A percentile compares a stretch with the other conserved stretches of the same genome.
Evolutionary conservation across 176 grass and related monocot genomes (phyloP).

Genomic region (Cenchrus americanus): DNA sequence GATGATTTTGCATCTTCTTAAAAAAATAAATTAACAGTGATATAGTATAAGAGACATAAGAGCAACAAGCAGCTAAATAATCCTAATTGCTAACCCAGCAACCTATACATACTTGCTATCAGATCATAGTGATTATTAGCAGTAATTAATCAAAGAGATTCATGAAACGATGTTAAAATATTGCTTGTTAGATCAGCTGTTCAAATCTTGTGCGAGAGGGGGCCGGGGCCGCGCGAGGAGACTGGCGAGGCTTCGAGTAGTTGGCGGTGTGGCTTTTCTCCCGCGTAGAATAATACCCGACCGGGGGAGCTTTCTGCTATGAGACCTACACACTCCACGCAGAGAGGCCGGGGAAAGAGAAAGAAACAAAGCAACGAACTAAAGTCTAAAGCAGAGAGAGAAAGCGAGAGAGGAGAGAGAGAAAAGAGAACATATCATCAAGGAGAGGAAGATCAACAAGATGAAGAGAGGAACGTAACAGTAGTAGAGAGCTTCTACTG

Average conservation of each 20-base stretch:
- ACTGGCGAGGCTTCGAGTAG: conserved; percentile 60
- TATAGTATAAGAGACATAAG: too few relatives aligned
- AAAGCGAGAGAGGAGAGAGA: conserved; percentile 23
- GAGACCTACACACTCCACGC: conserved; percentile 30
- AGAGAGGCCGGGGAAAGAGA: conserved; percentile 17
- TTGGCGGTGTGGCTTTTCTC: conserved; percentile 52
- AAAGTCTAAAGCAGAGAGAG: conserved; percentile 51
- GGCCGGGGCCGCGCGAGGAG: conserved; percentile 14
- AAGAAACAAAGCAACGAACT: conserved; percentile 55
- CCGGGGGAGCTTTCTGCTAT: conserved; percentile 44
- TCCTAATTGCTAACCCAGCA: neutral
- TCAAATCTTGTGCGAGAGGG: conserved; percentile 49
- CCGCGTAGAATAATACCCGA: conserved; percentile 68
- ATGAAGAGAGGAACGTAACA: conserved; percentile 46
- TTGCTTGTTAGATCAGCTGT: neutral
- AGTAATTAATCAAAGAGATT: neutral
- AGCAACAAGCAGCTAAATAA: neutral
- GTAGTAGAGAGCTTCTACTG: conserved; percentile 29
- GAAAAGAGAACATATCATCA: conserved; percentile 49
- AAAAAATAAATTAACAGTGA: neutral
- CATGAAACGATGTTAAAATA: neutral
- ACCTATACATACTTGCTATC: neutral
- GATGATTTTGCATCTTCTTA: neutral
- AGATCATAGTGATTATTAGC: neutral
- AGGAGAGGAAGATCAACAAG: conserved; percentile 43